Base-by-base conservation (phyloP, 2,329 filamentous ascomycete genomes). In the Penicillium hordei region DNA sequence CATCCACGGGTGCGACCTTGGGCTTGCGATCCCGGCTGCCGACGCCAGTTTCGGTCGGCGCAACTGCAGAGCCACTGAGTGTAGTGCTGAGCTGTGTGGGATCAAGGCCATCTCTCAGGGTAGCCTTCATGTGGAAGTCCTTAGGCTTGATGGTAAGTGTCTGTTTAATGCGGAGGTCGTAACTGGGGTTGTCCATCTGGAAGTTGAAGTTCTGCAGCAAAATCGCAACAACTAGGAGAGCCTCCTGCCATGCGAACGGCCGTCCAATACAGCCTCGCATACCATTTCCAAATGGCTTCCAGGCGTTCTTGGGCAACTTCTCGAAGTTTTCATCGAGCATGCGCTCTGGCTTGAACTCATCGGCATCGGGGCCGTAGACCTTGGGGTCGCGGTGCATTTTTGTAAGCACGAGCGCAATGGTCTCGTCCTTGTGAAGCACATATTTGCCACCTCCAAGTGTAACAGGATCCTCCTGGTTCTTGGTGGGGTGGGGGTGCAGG, bases 271-370 rank as follows among this genome's bases (percentile, higher is more conserved):
- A 93, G 1, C 79, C 86, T 52, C 89, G 78, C 61, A 82, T 79
- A 1, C 89, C 89, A 57, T 89, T 89, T 1, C 89, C 90, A 64
- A 92, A 93, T 3, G 89, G 88, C 74, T 89, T 89, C 86, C 85
- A 89, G 33, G 81, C 79, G 61, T 86, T 84, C 45, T 82, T 83
- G 31, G 83, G 86, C 34, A 89, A 77, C 39, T 83, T 83, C 59
- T 85, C 82, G 65, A 91, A 91, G 25, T 83, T 80, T 15, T 86
- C 87, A 39, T 89, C 86, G 0, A 87, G 73, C 87, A 91, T 90
- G 10, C 89, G 80, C 69, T 91, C 89, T 0, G 89, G 89, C 53
- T 79, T 81, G 75, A 89, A 92, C 21, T 85, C 81, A 1, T 82
- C 70, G 1, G 87, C 86, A 58, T 89, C 86, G 0, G 83, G 80